A percentile compares a stretch with the other conserved stretches of the same genome.
These are phyloP conservation scores for Obba rivulosa DNA, from an alignment of 768 basidiomycete genomes.

Conservation along the genomic window DNA sequence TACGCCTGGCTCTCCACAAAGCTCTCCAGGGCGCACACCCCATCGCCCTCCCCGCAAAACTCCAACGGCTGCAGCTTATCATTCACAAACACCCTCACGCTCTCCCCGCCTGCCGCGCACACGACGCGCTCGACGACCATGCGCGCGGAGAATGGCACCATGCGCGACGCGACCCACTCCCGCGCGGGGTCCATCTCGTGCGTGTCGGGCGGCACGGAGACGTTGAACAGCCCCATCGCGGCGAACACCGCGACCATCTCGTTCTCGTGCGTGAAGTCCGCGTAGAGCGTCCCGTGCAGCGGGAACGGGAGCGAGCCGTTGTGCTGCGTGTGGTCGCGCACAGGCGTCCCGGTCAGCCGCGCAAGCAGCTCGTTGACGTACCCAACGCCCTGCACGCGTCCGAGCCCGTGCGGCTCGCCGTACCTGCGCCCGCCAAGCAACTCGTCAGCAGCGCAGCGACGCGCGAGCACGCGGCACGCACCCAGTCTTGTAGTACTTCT, in stretches of 20 bases:
- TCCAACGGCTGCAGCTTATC: constrained; percentile 59
- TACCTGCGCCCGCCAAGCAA: constrained; percentile 37
- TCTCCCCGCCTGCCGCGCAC: constrained; percentile 35
- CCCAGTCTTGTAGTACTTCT: constrained; percentile 79
- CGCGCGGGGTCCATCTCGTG: constrained; percentile 3
- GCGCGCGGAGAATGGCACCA: constrained; percentile 72
- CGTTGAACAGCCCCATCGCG: constrained; percentile 43
- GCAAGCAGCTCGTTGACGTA: constrained; percentile 88
- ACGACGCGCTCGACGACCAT: constrained; percentile 69
- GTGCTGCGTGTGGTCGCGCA: constrained; percentile 67
- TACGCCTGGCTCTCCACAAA: constrained; percentile 73
- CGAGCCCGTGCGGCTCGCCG: constrained; percentile 49
- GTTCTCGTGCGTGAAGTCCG: constrained; percentile 82
- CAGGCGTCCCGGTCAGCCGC: constrained; percentile 59
- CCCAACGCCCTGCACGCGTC: constrained; percentile 78
- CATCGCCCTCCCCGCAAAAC: constrained; percentile 55
- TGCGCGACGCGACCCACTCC: constrained; percentile 48
- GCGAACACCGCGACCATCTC: constrained; percentile 74
- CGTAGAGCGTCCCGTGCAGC: constrained; percentile 56
- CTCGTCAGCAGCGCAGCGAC: constrained; percentile 11
- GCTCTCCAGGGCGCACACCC: constrained; percentile 56
- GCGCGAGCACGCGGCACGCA: constrained; percentile 24
- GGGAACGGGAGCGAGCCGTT: constrained; percentile 83
- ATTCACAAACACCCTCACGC: constrained; percentile 73
- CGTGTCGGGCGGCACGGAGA: constrained; percentile 14